These are phyloP conservation scores for Musa balbisiana DNA, from an alignment of 202 grass and related monocot species.

Conservation along the genomic window DNA sequence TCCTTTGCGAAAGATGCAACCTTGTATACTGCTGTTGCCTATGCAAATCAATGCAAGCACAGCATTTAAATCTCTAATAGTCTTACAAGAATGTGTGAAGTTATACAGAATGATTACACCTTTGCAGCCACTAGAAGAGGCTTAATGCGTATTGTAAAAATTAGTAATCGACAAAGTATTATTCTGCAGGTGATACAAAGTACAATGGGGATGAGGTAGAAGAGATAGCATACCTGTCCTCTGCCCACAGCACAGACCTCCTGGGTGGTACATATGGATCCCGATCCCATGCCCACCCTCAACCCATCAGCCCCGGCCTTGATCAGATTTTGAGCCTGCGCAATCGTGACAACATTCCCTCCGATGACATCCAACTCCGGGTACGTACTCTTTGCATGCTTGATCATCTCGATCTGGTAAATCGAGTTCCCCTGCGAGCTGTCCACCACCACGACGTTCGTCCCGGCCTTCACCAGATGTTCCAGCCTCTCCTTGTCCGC, in stretches of 20 bases:
- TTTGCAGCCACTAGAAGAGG: not conserved
- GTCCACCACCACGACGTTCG: conserved; percentile 73
- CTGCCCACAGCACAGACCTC: conserved; percentile 84
- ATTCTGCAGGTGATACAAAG: too few relatives aligned
- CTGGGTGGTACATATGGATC: conserved; percentile 95
- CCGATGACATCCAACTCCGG: conserved; percentile 73
- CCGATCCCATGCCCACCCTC: conserved; percentile 93
- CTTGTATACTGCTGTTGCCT: conserved; percentile 97
- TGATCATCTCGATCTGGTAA: conserved; percentile 94
- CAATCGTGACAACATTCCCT: conserved; percentile 86
- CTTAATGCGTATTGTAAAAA: not conserved
- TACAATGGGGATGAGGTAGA: not conserved
- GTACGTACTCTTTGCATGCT: conserved; percentile 59
- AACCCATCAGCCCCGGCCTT: conserved; percentile 60
- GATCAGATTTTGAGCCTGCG: conserved; percentile 68
- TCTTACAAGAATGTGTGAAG: not conserved
- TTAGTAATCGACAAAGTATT: too few relatives aligned
- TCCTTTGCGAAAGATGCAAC: conserved; percentile 90
- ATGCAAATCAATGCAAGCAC: conserved; percentile 16
- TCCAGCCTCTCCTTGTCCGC: conserved; percentile 74
- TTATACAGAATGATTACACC: not conserved
- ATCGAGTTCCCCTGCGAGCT: conserved; percentile 89
- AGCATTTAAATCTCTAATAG: not conserved
- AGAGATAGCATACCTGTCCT: conserved; percentile 57
- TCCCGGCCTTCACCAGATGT: conserved; percentile 57